Percentiles rank a stretch among this genome's conserved stretches.
Conservation (phyloP, 2,329 filamentous ascomycete genomes). For the Penicillium polonicum region DNA sequence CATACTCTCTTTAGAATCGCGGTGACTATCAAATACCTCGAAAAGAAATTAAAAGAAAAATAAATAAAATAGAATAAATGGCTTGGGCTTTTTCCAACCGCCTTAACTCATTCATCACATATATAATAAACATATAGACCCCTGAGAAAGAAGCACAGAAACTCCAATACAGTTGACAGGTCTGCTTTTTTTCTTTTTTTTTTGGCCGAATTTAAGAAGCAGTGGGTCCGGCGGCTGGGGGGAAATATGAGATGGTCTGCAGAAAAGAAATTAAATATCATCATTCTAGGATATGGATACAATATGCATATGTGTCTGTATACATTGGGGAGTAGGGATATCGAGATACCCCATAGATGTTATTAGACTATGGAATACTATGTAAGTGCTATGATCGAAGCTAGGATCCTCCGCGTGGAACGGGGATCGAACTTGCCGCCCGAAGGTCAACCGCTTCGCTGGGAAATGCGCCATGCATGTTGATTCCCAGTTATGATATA, state of each 20-base stretch:
- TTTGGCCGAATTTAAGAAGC: neutral
- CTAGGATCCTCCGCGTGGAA: slow-evolving; percentile 14
- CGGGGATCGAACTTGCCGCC: slow-evolving; percentile 12
- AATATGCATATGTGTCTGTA: neutral
- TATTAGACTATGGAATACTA: neutral
- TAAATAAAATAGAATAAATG: neutral
- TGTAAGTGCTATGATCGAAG: slow-evolving; percentile 9
- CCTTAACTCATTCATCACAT: neutral
- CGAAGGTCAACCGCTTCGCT: slow-evolving; percentile 14
- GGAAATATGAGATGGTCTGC: slow-evolving; percentile 8
- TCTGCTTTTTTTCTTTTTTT: slow-evolving; percentile 23
- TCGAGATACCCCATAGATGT: neutral
- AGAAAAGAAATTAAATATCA: neutral
- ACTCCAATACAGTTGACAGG: slow-evolving; percentile 28
- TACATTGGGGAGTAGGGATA: neutral
- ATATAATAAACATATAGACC: neutral
- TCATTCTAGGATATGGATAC: neutral
- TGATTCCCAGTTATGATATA: neutral
- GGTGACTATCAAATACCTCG: neutral
- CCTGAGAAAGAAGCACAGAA: neutral
- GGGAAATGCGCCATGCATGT: slow-evolving; percentile 11
- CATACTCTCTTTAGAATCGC: neutral
- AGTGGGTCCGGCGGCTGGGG: slow-evolving; percentile 11
- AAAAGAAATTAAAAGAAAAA: neutral
- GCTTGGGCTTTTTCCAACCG: neutral